Percentiles rank a stretch among this genome's conserved stretches.
These are phyloP conservation scores for Grosmannia huntii DNA, from an alignment of 2,329 filamentous ascomycete species.

Conservation along the genomic window DNA sequence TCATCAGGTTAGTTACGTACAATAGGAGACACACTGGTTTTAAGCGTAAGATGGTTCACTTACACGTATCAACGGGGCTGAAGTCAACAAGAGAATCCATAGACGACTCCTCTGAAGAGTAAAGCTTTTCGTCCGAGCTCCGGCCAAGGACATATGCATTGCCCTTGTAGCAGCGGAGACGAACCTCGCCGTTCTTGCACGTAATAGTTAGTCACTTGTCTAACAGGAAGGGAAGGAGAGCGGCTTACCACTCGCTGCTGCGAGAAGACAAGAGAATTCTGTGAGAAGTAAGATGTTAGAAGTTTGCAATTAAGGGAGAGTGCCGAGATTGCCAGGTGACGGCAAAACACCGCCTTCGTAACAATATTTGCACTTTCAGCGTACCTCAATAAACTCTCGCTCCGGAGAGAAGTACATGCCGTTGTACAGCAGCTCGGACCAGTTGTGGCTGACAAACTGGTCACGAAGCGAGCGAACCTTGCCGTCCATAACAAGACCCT, in stretches of 20 bases:
- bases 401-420: conserved; percentile 39
- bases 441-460: conserved; percentile 41
- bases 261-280: conserved; percentile 44
- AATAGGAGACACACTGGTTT: not conserved
- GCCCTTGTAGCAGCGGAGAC: conserved; percentile 27
- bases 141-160: conserved; percentile 32
- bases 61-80: conserved; percentile 24
- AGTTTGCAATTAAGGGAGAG: not conserved
- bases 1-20: not conserved
- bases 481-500: conserved; percentile 37
- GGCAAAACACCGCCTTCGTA: not conserved
- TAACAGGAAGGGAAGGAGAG: not conserved
- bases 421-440: conserved; percentile 32
- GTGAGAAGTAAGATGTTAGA: not conserved
- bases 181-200: conserved; percentile 22
- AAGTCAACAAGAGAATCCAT: conserved; percentile 38
- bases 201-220: not conserved
- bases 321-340: too few relatives aligned
- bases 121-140: conserved; percentile 34
- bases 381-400: conserved; percentile 40
- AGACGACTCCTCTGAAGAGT: conserved; percentile 32
- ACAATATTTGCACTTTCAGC: not conserved
- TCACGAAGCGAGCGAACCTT: conserved; percentile 45
- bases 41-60: not conserved
- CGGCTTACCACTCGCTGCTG: conserved; percentile 37